Evolutionary conservation across 805 yeast genomes (phyloP).

Genomic region (Candida ipomoeae): DNA sequence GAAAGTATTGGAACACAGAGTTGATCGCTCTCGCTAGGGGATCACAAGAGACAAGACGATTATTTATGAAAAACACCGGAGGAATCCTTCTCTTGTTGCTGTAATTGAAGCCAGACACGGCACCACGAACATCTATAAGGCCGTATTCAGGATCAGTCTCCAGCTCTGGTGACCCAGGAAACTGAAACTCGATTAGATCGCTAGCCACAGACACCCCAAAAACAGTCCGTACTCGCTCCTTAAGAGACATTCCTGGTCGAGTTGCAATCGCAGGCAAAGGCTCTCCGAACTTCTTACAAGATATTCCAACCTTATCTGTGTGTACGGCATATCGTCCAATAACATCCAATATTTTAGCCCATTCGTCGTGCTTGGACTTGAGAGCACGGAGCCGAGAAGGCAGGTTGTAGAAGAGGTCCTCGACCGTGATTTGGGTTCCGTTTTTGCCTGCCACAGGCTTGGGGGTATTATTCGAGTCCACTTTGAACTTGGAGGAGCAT

Average conservation of each 20-base stretch:
- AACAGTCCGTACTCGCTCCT: slow-evolving; percentile 69
- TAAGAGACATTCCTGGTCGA: slow-evolving; percentile 43
- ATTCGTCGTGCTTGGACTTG: slow-evolving; percentile 67
- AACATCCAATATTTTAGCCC: slow-evolving; percentile 71
- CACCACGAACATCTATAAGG: slow-evolving; percentile 50
- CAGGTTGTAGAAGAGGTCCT: slow-evolving; percentile 84
- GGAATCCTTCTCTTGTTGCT: slow-evolving; percentile 58
- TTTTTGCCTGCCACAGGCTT: slow-evolving; percentile 78
- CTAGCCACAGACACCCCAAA: slow-evolving; percentile 69
- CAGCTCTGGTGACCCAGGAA: slow-evolving; percentile 11
- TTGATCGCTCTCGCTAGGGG: slow-evolving; percentile 67
- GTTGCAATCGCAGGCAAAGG: slow-evolving; percentile 62
- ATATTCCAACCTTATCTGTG: slow-evolving; percentile 62
- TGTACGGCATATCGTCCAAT: slow-evolving; percentile 82
- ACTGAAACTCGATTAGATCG: slow-evolving; percentile 50
- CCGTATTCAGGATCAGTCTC: slow-evolving; percentile 36
- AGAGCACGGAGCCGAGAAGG: slow-evolving; percentile 73
- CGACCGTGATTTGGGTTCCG: slow-evolving; percentile 84
- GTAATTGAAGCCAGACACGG: slow-evolving; percentile 68
- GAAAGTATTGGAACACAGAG: slow-evolving; percentile 55
- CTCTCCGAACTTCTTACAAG: slow-evolving; percentile 78
- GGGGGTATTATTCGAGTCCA: slow-evolving; percentile 40
- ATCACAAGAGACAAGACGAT: slow-evolving; percentile 78
- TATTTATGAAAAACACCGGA: slow-evolving; percentile 81
- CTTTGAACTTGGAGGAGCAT: slow-evolving; percentile 38